Evolutionary conservation across 2,329 filamentous ascomycete species (phyloP), one percentile per base, ranked within the genome.

Genomic region (Chaetomium olivaceum): DNA sequence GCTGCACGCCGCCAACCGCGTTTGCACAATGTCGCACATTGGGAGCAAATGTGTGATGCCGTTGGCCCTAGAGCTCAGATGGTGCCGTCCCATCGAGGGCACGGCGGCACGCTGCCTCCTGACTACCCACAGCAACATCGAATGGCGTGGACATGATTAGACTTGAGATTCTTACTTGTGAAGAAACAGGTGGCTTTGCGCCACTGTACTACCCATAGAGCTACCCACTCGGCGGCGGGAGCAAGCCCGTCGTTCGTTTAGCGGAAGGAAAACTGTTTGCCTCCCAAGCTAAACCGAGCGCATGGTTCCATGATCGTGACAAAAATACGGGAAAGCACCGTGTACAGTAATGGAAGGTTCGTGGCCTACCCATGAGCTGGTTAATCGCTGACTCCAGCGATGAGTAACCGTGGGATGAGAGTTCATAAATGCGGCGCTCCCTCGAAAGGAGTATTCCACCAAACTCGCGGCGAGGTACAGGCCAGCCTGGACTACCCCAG

Each of bases 291-390:
- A 61, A 25, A 29, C 63, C 56, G 46, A 54, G 33, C 48, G 68
- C 69, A 71, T 71, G 60, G 67, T 21, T 21, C 46, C 27, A 46
- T 58, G 60, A 29, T 21, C 46, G 54, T 67, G 68, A 68, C 29
- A 70, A 68, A 68, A 69, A 70, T 71, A 68, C 68, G 69, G 69
- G 27, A 70, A 68, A 69, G 68, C 62, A 23, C 48, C 48, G 16
- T 2, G 29, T 23, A 5, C 16, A 29, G 9, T 19, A 46, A n/a
- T 36, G 48, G 27, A 16, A 50, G 48, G 43, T 11, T 3, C 36
- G 19, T 23, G 57, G 12, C 19, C 19, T 50, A 27, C 43, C 36
- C 25, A n/a, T 2, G 16, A 43, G 4, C 3, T n/a, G n/a, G 21
- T 27, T 31, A 16, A 54, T 12, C 11, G 14, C 51, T 54, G 25